phyloP scores from a whole-genome alignment of 2,329 filamentous ascomycete species.

The Ramichloridium luteum region DNA sequence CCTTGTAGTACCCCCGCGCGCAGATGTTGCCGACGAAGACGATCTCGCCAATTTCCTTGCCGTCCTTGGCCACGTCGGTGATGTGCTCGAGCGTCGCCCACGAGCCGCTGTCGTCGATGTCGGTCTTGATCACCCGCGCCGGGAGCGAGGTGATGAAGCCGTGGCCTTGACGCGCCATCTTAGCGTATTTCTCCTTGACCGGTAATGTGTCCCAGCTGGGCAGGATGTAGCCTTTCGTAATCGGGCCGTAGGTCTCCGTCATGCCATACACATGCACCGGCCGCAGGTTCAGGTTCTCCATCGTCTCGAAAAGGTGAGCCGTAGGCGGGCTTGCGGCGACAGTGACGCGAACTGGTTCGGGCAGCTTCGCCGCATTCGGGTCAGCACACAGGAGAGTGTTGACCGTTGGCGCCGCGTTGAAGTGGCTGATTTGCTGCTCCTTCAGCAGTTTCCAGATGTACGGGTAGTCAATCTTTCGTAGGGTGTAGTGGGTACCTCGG shows the following conservation, averaged over 20 bases:
- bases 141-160: slow-evolving; percentile 77
- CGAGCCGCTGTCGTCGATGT: slow-evolving; percentile 40
- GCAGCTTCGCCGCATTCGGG: slow-evolving; percentile 62
- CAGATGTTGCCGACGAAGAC: slow-evolving; percentile 88
- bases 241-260: slow-evolving; percentile 84
- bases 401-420: slow-evolving; percentile 90
- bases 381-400: slow-evolving; percentile 84
- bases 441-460: slow-evolving; percentile 84
- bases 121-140: slow-evolving; percentile 68
- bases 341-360: slow-evolving; percentile 64
- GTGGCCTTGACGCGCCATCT: slow-evolving; percentile 90
- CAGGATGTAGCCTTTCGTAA: slow-evolving; percentile 85
- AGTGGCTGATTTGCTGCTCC: slow-evolving; percentile 80
- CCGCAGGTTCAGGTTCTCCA: slow-evolving; percentile 73
- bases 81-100: slow-evolving; percentile 40
- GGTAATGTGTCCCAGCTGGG: slow-evolving; percentile 71
- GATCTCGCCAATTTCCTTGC: slow-evolving; percentile 69
- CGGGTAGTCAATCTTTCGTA: slow-evolving; percentile 89
- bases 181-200: slow-evolving; percentile 63
- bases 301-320: slow-evolving; percentile 81
- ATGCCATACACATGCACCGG: slow-evolving; percentile 89
- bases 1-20: slow-evolving; percentile 82
- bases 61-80: slow-evolving; percentile 55
- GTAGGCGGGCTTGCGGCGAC: slow-evolving; percentile 88
- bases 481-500: slow-evolving; percentile 84